phyloP scores from a whole-genome alignment of 768 basidiomycete genomes.

The Paxillus rubicundulus region DNA sequence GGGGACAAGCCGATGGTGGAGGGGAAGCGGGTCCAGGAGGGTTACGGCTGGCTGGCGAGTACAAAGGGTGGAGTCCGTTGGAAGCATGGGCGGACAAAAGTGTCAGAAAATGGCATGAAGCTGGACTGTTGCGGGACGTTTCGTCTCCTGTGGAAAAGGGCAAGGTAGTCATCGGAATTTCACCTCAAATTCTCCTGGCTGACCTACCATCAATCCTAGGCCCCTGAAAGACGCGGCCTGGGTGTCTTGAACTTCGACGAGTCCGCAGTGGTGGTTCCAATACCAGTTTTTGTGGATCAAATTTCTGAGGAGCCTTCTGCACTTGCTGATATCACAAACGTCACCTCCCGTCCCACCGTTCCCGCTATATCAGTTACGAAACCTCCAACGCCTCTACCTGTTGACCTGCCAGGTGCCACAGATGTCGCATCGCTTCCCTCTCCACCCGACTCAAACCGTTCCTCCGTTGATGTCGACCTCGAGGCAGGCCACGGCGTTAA shows the following conservation, averaged over 20 bases:
- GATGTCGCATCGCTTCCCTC: slow-evolving; percentile 52
- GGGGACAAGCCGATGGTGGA: slow-evolving; percentile 76
- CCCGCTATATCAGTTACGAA: slow-evolving; percentile 66
- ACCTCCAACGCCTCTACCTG: slow-evolving; percentile 67
- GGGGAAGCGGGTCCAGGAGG: slow-evolving; percentile 71
- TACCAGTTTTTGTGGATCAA: slow-evolving; percentile 53
- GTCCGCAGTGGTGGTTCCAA: slow-evolving; percentile 57
- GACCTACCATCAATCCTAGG: slow-evolving; percentile 29
- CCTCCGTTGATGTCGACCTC: slow-evolving; percentile 36
- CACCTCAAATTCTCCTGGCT: slow-evolving; percentile 10
- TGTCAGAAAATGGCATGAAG: slow-evolving; percentile 80
- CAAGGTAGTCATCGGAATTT: slow-evolving; percentile 42
- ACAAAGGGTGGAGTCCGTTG: slow-evolving; percentile 87
- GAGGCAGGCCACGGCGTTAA: slow-evolving; percentile 40
- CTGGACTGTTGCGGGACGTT: slow-evolving; percentile 62
- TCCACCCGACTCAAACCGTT: slow-evolving; percentile 42
- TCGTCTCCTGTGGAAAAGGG: slow-evolving; percentile 40
- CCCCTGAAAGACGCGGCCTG: slow-evolving; percentile 43
- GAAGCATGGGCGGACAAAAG: slow-evolving; percentile 94
- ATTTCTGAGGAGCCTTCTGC: slow-evolving; percentile 17
- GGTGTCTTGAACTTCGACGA: slow-evolving; percentile 41
- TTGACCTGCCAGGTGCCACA: slow-evolving; percentile 62
- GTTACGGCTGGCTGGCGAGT: slow-evolving; percentile 77
- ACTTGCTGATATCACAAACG: slow-evolving; percentile 24
- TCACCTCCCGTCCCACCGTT: slow-evolving; percentile 25